phyloP scores from a whole-genome alignment of 257 asterid species.

The Solanum phureja region DNA sequence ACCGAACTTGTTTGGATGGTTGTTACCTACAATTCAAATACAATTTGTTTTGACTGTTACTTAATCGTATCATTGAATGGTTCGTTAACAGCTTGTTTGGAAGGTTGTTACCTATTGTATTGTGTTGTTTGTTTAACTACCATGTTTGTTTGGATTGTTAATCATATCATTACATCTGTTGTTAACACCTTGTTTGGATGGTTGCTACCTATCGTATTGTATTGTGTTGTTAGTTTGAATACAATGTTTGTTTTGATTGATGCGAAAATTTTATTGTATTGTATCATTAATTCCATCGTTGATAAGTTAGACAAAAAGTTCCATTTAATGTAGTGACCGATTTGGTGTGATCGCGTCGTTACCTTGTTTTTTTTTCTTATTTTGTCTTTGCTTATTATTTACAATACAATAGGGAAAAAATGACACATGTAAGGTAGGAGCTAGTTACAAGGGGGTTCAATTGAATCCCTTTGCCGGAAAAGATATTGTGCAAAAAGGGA shows the following conservation, averaged over 20 bases:
- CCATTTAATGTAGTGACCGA: too few relatives aligned
- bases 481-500: not conserved
- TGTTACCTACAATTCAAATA: too few relatives aligned
- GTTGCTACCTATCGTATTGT: not conserved
- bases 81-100: not conserved
- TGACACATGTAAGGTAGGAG: not conserved
- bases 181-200: not conserved
- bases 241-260: not conserved
- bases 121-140: not conserved
- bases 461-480: not conserved
- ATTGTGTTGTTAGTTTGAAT: not conserved
- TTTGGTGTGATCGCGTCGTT: not conserved
- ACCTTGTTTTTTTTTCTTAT: not conserved
- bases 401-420: not conserved
- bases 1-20: not conserved
- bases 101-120: not conserved
- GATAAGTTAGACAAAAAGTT: not conserved
- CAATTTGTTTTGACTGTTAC: too few relatives aligned
- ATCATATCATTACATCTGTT: not conserved
- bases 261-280: not conserved
- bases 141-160: not conserved
- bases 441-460: not conserved
- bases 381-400: not conserved
- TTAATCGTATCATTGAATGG: not conserved
- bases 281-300: not conserved